Percentiles rank a stretch among this genome's conserved stretches.
Conservation (phyloP, 306 rosid species). For the Casuarina equisetifolia region DNA sequence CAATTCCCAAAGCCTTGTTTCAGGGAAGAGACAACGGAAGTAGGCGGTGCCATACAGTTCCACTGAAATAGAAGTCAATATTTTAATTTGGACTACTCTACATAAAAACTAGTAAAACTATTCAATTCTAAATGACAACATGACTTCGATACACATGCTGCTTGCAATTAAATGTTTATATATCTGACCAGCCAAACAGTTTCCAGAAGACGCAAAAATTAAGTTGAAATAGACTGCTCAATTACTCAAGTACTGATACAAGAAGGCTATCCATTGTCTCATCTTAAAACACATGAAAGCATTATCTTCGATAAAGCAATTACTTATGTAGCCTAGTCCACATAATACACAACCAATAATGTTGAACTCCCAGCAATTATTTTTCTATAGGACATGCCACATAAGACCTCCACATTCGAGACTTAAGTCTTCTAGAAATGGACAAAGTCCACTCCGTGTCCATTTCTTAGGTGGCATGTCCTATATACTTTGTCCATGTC, state of each 20-base stretch:
- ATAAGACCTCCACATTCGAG: too few relatives aligned
- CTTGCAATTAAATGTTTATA: not conserved
- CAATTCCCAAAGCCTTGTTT: not conserved
- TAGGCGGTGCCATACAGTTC: not conserved
- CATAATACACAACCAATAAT: too few relatives aligned
- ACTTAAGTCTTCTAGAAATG: too few relatives aligned
- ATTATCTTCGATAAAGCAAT: not conserved
- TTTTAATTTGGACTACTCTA: not conserved
- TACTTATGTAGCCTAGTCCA: too few relatives aligned
- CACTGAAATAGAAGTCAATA: not conserved
- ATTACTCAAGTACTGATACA: too few relatives aligned
- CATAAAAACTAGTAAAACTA: not conserved
- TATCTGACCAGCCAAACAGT: not conserved
- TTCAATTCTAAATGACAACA: not conserved
- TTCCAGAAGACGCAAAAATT: not conserved
- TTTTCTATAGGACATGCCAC: too few relatives aligned
- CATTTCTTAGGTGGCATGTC: too few relatives aligned
- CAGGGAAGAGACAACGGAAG: not conserved
- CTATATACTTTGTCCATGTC: too few relatives aligned
- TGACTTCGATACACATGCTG: not conserved
- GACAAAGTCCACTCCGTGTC: too few relatives aligned
- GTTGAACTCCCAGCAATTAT: too few relatives aligned
- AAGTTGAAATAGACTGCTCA: too few relatives aligned
- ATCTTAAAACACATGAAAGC: not conserved
- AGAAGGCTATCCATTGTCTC: not conserved